Evolutionary conservation across 345 rosid species (phyloP), one percentile per base, ranked within the genome.

Genomic region (Angophora floribunda): DNA sequence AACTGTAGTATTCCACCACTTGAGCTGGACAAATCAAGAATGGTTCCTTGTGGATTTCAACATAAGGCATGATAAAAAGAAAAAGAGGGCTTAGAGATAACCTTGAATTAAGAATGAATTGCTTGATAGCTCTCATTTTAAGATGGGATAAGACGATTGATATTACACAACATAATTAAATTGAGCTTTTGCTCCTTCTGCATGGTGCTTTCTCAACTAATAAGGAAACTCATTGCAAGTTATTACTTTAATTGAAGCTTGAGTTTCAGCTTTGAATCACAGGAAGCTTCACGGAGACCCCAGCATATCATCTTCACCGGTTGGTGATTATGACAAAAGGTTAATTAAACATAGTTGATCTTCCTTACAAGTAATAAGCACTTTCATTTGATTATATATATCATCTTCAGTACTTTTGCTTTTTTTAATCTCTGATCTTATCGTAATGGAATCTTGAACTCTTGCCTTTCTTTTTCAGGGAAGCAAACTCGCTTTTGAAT

Each of bases 191-290:
- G 59, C 59, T 7, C n/a, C n/a, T n/a, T n/a, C n/a, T n/a, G n/a
- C n/a, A n/a, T n/a, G n/a, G 22, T 53, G 24, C 59, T 17, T 53
- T 53, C 24, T 53, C 24, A 53, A 17, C 8, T 19, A 4, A 55
- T 55, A 7, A 21, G 26, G 26, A 55, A 55, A 55, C 61, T 21
- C 21, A 22, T 55, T 55, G 26, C 21, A 11, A 28, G 16, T 63
- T n/a, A 63, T 13, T 63, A n/a, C 2, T n/a, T 2, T 63, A 14
- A 65, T n/a, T 65, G 75, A n/a, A 65, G 75, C 75, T n/a, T n/a
- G 4, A 2, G 57, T 0, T 0, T 53, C 9, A 53, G 75, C 2
- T 0, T 0, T 65, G 41, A 65, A 65, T n/a, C 75, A 65, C 78
- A 7, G 78, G 44, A n/a, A 63, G 16, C 67, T 28, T 61, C 2